These are phyloP conservation scores for Globisporangium spinosum DNA, from an alignment of 352 stramenopile genomes.

Conservation along the genomic window DNA sequence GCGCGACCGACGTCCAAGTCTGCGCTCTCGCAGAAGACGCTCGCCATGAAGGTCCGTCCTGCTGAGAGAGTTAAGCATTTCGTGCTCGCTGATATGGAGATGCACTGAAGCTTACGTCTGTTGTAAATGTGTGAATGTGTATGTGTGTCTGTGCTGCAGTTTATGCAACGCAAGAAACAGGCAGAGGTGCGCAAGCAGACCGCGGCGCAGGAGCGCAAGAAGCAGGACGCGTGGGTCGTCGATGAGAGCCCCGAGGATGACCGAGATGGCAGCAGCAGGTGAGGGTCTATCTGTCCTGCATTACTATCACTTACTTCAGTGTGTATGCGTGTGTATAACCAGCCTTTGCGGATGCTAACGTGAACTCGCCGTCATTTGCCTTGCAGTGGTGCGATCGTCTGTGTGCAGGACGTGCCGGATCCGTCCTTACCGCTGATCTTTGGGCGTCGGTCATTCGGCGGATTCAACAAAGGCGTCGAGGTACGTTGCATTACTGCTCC, in stretches of 20 bases:
- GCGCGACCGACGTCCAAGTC: conserved; percentile 39
- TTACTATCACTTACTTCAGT: background rate
- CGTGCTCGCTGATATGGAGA: background rate
- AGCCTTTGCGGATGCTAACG: background rate
- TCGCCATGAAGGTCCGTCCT: conserved; percentile 75
- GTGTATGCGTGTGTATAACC: background rate
- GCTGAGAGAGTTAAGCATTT: background rate
- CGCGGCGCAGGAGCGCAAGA: conserved; percentile 47
- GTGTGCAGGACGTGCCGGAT: conserved; percentile 56
- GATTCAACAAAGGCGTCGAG: conserved; percentile 81
- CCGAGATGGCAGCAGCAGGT: conserved; percentile 21
- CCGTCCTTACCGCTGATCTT: conserved; percentile 75
- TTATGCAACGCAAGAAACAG: conserved; percentile 85
- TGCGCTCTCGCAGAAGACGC: conserved; percentile 72
- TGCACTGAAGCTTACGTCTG: background rate
- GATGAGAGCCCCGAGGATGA: conserved; percentile 28
- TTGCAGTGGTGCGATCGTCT: conserved; percentile 32
- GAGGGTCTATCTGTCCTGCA: background rate
- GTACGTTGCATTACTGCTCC: conserved; percentile 12
- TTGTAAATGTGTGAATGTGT: background rate
- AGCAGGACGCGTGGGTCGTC: conserved; percentile 56
- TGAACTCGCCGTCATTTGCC: background rate
- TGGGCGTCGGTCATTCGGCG: conserved; percentile 69
- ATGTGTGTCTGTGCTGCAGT: conserved; percentile 29
- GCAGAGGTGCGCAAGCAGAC: conserved; percentile 49